Conservation (phyloP, 108 stramenopile genomes). For the Schizochytrium sp. region DNA sequence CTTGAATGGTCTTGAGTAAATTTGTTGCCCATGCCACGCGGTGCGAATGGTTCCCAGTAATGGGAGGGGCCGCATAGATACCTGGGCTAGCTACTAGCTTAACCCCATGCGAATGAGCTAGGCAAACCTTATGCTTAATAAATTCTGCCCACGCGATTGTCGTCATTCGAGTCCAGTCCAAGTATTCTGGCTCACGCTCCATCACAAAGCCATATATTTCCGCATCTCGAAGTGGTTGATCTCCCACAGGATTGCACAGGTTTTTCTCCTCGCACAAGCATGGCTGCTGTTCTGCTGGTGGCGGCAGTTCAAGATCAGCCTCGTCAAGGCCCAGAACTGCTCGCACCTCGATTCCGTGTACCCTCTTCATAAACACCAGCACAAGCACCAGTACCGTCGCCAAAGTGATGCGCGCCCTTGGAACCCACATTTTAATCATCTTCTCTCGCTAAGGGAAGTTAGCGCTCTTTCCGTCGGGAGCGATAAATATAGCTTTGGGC, state of each 20-base stretch:
- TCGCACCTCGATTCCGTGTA: no score
- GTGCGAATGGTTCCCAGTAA: not conserved
- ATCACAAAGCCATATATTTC: slow-evolving; percentile 30
- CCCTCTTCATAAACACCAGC: no score
- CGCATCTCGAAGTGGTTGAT: not conserved
- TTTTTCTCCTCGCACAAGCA: not conserved
- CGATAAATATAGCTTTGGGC: no score
- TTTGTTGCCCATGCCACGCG: not conserved
- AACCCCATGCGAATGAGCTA: slow-evolving; percentile 1
- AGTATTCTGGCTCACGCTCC: not conserved
- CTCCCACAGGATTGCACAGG: slow-evolving; percentile 1
- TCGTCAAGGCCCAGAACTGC: no score
- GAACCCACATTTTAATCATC: no score
- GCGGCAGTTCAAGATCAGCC: no score
- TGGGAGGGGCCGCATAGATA: not conserved
- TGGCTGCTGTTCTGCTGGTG: no score
- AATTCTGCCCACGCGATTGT: slow-evolving; percentile 30
- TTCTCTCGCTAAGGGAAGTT: no score
- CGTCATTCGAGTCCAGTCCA: not conserved
- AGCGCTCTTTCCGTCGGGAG: no score
- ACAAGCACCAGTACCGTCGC: no score
- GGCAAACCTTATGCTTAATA: not conserved
- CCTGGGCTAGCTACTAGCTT: slow-evolving; percentile 16
- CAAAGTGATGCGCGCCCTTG: no score
- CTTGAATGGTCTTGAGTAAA: not conserved